Conservation (phyloP, 352 stramenopile species). For the Albugo laibachii region DNA sequence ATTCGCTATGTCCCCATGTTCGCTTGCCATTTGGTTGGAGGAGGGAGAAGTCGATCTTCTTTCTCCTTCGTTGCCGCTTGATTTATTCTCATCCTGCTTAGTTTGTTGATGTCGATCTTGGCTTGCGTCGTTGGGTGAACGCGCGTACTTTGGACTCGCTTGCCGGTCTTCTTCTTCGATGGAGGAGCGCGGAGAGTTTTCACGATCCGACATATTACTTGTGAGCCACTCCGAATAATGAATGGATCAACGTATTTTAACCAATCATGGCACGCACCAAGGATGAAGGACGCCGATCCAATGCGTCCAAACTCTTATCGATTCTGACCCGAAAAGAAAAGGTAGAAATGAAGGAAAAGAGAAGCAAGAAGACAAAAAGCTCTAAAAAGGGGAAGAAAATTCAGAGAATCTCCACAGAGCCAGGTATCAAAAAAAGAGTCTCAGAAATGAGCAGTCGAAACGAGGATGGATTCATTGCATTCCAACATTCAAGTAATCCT, state of each 20-base stretch:
- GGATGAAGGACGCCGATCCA: slow-evolving; percentile 4
- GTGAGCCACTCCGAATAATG: no score
- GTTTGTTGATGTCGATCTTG: no score
- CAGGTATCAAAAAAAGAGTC: slow-evolving; percentile 6
- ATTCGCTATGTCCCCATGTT: slow-evolving; percentile 12
- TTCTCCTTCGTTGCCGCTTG: no score
- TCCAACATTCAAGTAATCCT: slow-evolving; percentile 1
- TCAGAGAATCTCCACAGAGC: slow-evolving; percentile 1
- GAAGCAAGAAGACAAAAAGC: slow-evolving; percentile 13
- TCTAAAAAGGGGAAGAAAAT: slow-evolving; percentile 6
- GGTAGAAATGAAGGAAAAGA: slow-evolving; percentile 20
- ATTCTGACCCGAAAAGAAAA: slow-evolving; percentile 11
- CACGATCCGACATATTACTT: no score
- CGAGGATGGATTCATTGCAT: slow-evolving; percentile 33
- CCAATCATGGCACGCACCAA: slow-evolving; percentile 29
- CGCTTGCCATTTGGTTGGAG: no score
- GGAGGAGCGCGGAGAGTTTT: no score
- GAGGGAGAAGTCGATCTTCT: no score
- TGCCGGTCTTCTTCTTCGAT: no score
- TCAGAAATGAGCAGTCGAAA: slow-evolving; percentile 4
- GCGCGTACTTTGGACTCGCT: no score
- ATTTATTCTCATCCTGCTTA: no score
- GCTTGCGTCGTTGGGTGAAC: no score
- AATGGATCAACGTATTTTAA: no score
- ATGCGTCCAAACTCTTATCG: slow-evolving; percentile 11